Evolutionary conservation across 2,329 filamentous ascomycete genomes (phyloP), one percentile per base, ranked within the genome.

Genomic region (Trichothecium roseum): DNA sequence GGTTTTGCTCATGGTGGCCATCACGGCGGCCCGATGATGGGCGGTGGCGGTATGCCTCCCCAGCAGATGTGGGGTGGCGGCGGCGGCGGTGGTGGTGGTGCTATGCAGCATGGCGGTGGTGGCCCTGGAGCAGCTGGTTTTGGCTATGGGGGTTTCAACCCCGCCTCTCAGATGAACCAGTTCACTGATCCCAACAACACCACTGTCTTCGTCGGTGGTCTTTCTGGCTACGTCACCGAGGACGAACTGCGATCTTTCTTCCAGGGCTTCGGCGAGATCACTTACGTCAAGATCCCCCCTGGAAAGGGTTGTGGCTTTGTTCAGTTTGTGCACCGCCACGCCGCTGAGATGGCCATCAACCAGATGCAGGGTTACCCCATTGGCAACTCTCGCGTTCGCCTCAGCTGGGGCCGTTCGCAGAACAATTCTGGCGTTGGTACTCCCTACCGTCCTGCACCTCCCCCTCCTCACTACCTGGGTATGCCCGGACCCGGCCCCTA

Each of bases 281-380:
- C 91, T 51, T 98, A 98, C 60, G 91, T 98, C 68, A 98, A 98
- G 79, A 98, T 98, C 40, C 91, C 91, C 36, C 89, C 91, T 45
- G 91, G 91, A 66, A 98, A 98, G 76, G 91, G 91, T 49, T 98
- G 91, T 55, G 91, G 91, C 39, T 98, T 98, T 56, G 91, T 98
- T 40, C 91, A 98, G 64, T 98, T 98, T 51, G 91, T 98, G 38
- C 91, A 98, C 68, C 87, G 91, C 47, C 91, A 98, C 54, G 91
- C 91, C 36, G 91, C 91, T 12, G 91, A 98, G 68, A 98, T 98
- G 91, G 91, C 91, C 48, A 98, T 98, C 74, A 98, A 98, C 68
- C 91, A 98, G 66, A 98, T 98, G 91, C 91, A 98, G 66, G 91
- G 91, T 42, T 98, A 98, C 59, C 91, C 91, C 17, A 98, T 98